Base-by-base conservation (phyloP, 345 rosid species). In the Schrenkiella parvula region DNA sequence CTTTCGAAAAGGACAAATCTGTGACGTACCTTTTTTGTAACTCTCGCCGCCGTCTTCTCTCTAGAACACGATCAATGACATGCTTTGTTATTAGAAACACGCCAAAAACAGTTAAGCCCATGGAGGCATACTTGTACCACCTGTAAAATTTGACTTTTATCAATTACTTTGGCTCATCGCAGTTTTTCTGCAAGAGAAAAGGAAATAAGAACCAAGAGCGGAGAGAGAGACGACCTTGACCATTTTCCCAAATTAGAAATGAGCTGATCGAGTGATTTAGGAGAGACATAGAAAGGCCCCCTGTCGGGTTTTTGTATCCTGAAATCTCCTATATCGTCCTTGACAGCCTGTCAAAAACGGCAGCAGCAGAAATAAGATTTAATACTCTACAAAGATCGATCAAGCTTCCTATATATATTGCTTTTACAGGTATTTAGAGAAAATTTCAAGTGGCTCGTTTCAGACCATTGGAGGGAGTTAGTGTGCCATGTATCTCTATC, bases 271-370 rank as follows among this genome's bases (percentile, higher is more conserved):
- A 95, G 85, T 66, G 89, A 73, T 68, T 84, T 91, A 11, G 93
- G 91, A 68, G 96, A 83, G 23, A 95, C 89, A 72, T 95, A 91
- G 78, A 91, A 95, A 51, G 99, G 99, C 50, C 96, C 96, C 60
- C 84, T 87, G 5, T 65, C 77, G 14, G 80, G 80, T 66, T 89
- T 82, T 82, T 89, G 91, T 70, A 95, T 80, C 71, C 95, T 84
- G 35, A 91, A 59, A 22, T 86, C 89, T 64, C 97, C 99, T 76
- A 87, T 82, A 76, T 95, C 96, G 81, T 91, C 96, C 82, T 88
- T 95, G 70, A 95, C 89, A 39, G 95, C 97, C 99, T 95, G 22
- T 37, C 69, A 76, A 23, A 57, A 61, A 79, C 67, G 35, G n/a
- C 32, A 78, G 72, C 42, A 21, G 68, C 48, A 71, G 1, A 57